Percentiles rank a stretch among this genome's conserved stretches.
Evolutionary conservation across 257 asterid species (phyloP).

Genomic region (Anisodus tanguticus): DNA sequence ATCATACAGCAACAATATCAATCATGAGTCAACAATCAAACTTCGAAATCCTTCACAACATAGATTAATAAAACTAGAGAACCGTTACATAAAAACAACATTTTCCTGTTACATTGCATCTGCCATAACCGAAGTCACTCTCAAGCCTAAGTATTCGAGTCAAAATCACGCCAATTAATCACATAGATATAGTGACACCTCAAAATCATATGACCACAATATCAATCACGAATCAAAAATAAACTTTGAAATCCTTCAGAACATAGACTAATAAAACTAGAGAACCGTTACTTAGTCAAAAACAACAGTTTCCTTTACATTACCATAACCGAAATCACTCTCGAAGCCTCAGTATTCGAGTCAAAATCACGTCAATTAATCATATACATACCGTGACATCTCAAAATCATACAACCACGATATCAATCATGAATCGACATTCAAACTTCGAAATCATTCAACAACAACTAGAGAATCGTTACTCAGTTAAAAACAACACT

Average conservation of each 20-base stretch:
- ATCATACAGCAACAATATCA: neutral
- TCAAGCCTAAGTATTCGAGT: neutral
- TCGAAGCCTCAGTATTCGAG: neutral
- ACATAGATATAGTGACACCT: no score
- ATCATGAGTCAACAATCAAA: neutral
- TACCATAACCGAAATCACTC: neutral
- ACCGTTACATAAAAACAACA: no score
- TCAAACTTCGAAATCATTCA: no score
- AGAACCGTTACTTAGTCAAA: no score
- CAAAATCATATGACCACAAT: no score
- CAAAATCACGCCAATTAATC: neutral
- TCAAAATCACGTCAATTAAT: no score
- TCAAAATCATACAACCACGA: neutral
- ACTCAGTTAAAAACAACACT: no score
- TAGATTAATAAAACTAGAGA: neutral
- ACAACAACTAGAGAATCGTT: no score
- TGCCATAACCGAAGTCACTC: neutral
- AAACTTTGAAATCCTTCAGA: neutral
- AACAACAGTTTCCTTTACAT: no score
- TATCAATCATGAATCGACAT: no score
- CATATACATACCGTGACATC: no score
- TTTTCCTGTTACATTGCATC: neutral
- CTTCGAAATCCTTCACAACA: neutral
- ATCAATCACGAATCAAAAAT: neutral
- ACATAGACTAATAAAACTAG: no score